phyloP scores from a whole-genome alignment of 805 yeast species.

The Starmerella vaccinii region DNA sequence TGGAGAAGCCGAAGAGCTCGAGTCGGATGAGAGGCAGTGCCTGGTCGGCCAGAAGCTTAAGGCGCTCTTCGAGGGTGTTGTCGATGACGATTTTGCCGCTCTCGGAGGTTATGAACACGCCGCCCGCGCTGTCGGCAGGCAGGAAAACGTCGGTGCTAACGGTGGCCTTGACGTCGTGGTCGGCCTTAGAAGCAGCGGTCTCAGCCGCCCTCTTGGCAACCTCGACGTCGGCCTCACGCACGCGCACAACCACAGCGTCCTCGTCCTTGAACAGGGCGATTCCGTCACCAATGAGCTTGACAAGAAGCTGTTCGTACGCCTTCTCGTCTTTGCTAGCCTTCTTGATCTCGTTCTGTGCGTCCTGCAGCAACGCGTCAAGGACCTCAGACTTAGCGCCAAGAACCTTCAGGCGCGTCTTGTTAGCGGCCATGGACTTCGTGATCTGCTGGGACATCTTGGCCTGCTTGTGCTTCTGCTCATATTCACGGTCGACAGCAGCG shows the following conservation, averaged over 20 bases:
- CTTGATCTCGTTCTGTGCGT: conserved; percentile 54
- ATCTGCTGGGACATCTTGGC: conserved; percentile 90
- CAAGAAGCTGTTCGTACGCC: conserved; percentile 59
- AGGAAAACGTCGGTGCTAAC: conserved; percentile 52
- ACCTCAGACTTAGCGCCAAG: conserved; percentile 77
- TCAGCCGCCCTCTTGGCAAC: conserved; percentile 51
- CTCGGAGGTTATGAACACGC: conserved; percentile 61
- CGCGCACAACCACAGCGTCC: conserved; percentile 46
- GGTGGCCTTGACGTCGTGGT: conserved; percentile 48
- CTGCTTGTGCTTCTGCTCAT: conserved; percentile 77
- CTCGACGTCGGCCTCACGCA: conserved; percentile 54
- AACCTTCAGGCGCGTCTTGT: conserved; percentile 87
- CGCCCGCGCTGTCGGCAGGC: conserved; percentile 66
- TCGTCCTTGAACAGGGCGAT: conserved; percentile 60
- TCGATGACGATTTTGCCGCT: conserved; percentile 77
- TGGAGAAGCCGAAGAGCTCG: conserved; percentile 64
- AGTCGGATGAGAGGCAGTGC: conserved; percentile 88
- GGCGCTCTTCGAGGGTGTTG: conserved; percentile 92
- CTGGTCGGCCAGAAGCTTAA: conserved; percentile 66
- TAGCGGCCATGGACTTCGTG: conserved; percentile 86
- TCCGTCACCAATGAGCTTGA: conserved; percentile 68
- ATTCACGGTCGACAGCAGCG: conserved; percentile 70
- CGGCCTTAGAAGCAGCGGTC: conserved; percentile 52
- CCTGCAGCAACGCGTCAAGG: conserved; percentile 61
- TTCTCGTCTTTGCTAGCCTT: conserved; percentile 43